Evolutionary conservation across 2,329 filamentous ascomycete species (phyloP).

Genomic region (Escovopsis sp.): DNA sequence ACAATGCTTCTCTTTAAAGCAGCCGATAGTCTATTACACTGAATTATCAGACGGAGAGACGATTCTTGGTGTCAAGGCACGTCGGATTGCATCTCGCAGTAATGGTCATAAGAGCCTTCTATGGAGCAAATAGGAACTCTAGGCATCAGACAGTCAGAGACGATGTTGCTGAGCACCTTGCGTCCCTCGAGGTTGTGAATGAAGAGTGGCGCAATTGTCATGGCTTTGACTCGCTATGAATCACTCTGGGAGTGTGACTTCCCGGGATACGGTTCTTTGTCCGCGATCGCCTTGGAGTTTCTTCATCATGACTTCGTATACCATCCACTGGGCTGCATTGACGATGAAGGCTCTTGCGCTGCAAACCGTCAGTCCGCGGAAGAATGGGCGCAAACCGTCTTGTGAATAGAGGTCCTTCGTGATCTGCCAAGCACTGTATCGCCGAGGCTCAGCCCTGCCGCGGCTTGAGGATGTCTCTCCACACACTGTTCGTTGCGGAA

Average conservation of each 20-base stretch:
- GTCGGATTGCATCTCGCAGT: no score
- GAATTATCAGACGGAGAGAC: no score
- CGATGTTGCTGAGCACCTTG: no score
- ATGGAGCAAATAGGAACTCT: no score
- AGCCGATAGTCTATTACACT: no score
- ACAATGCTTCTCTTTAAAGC: no score
- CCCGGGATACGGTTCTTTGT: not conserved
- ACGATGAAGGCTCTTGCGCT: conserved; percentile 79
- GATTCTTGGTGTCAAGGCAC: no score
- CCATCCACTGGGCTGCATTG: conserved; percentile 84
- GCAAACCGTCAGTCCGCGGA: conserved; percentile 64
- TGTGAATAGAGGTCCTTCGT: conserved; percentile 50
- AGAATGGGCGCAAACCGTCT: conserved; percentile 50
- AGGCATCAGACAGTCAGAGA: no score
- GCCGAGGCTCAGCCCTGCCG: conserved; percentile 10
- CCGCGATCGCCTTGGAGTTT: conserved; percentile 26
- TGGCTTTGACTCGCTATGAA: no score
- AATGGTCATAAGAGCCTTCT: no score
- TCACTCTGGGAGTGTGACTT: not conserved
- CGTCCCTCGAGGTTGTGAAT: no score
- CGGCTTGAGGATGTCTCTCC: not conserved
- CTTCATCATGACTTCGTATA: conserved; percentile 79
- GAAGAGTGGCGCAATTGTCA: no score
- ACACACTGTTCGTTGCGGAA: conserved; percentile 4
- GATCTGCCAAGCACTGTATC: conserved; percentile 44